Conservation (phyloP, 148 eudicot species). For the Cornus florida region DNA sequence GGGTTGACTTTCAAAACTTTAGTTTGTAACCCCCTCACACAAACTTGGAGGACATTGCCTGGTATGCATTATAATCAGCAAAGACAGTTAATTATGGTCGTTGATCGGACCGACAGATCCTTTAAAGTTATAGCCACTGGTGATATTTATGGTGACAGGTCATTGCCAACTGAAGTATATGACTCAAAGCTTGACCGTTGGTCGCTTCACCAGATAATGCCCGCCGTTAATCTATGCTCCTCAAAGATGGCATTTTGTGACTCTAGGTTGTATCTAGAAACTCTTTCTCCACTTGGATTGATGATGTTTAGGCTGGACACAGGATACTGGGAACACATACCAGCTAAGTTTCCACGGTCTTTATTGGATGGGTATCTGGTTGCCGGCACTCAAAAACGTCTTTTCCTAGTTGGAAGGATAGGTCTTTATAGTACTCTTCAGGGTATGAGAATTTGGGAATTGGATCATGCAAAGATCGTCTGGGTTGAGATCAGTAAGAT, state of each 20-base stretch:
- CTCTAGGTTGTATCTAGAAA: slow-evolving; percentile 88
- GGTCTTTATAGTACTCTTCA: slow-evolving; percentile 92
- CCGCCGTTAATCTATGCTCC: slow-evolving; percentile 88
- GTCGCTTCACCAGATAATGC: slow-evolving; percentile 89
- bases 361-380: slow-evolving; percentile 90
- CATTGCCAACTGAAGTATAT: slow-evolving; percentile 91
- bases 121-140: slow-evolving; percentile 89
- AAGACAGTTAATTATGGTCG: slow-evolving; percentile 89
- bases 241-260: slow-evolving; percentile 98
- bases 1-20: slow-evolving; percentile 64
- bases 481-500: slow-evolving; percentile 93
- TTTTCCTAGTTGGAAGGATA: slow-evolving; percentile 90
- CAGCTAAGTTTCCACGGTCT: slow-evolving; percentile 91
- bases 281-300: slow-evolving; percentile 91
- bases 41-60: slow-evolving; percentile 86
- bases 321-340: slow-evolving; percentile 96
- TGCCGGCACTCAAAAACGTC: slow-evolving; percentile 81
- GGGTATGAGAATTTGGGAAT: slow-evolving; percentile 97
- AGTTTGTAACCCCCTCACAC: slow-evolving; percentile 90
- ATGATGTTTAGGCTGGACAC: slow-evolving; percentile 88
- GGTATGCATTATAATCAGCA: slow-evolving; percentile 88
- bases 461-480: slow-evolving; percentile 70
- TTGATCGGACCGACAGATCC: slow-evolving; percentile 65
- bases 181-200: slow-evolving; percentile 80
- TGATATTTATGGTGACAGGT: slow-evolving; percentile 84